Percentiles rank a stretch among this genome's conserved stretches.
Evolutionary conservation across 805 yeast species (phyloP).

Genomic region (Ogataea corticis): DNA sequence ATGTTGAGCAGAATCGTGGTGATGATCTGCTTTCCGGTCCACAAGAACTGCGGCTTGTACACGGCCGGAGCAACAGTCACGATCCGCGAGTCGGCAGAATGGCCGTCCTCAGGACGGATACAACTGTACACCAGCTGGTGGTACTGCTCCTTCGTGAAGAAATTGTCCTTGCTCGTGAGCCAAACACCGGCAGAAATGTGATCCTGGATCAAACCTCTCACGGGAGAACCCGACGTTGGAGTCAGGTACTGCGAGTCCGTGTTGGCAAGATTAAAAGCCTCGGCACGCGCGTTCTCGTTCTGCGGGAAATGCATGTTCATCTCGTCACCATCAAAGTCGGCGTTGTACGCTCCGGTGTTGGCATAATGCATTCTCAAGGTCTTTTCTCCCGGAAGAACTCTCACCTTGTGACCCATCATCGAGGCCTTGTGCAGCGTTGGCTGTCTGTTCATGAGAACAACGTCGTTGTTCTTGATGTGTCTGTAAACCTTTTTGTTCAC

Average conservation of each 20-base stretch:
- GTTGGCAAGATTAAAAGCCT: conserved; percentile 91
- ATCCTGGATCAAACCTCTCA: conserved; percentile 98
- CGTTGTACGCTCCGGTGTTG: conserved; percentile 98
- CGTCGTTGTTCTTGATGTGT: conserved; percentile 92
- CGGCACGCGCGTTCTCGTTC: conserved; percentile 95
- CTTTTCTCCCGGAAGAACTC: conserved; percentile 96
- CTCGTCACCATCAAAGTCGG: conserved; percentile 99
- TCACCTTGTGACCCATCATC: conserved; percentile 99
- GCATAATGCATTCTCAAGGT: conserved; percentile 96
- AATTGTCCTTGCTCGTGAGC: conserved; percentile 91
- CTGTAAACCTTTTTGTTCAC: conserved; percentile 91
- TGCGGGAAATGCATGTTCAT: conserved; percentile 99
- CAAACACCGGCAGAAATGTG: conserved; percentile 99
- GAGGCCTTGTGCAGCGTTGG: conserved; percentile 99
- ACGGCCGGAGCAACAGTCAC: conserved; percentile 88
- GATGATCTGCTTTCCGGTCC: conserved; percentile 98
- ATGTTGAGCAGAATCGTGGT: conserved; percentile 89
- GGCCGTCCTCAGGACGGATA: conserved; percentile 96
- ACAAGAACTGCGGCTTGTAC: conserved; percentile 80
- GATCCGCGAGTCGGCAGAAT: conserved; percentile 66
- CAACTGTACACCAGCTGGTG: conserved; percentile 94
- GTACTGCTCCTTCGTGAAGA: conserved; percentile 87
- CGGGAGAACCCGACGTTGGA: conserved; percentile 97
- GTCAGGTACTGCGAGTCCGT: conserved; percentile 97
- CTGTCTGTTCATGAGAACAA: conserved; percentile 97